Evolutionary conservation across 179 eudicot species (phyloP), one percentile per base, ranked within the genome.

Genomic region (Vitellaria paradoxa): DNA sequence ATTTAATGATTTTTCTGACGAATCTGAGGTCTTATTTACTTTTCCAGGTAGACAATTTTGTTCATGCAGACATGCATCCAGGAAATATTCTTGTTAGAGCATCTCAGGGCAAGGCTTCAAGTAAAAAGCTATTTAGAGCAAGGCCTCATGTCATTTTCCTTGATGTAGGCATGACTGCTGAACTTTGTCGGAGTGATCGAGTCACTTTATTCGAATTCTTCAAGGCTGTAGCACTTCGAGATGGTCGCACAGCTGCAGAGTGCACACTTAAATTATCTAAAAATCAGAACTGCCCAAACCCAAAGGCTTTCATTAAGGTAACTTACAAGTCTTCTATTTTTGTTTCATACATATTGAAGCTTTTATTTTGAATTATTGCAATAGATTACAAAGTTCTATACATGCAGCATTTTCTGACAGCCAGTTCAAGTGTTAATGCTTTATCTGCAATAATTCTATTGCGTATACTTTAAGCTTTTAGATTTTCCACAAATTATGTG

Each of bases 21-120:
- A 30, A 30, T 30, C 37, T 30, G 37, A 30, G 37, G 37, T 49
- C 37, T 73, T 37, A 73, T 52, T 55, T 74, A 13, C 0, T 70
- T 83, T 81, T 81, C 60, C 90, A 96, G 99, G 99, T 91, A 60
- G 99, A 95, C 86, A 93, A 95, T 84, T 95, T 95, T 82, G 80
- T 95, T 76, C 99, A 95, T 78, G 98, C 99, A 23, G 99, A 95
- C 82, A 95, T 95, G 99, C 99, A 95, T 86, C 99, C 99, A 8
- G 99, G 99, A 78, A 95, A 95, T 83, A 95, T 95, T 83, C 95
- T 95, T 72, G 99, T 95, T 47, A 86, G 97, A 49, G 76, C 81
- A 78, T 74, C 87, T 70, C 84, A 73, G 68, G 86, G 79, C 66
- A 88, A 82, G 76, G 76, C 72, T 78, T 82, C 91, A 56, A 80